phyloP scores from a whole-genome alignment of 2,329 filamentous ascomycete genomes.

The Botrytis galanthina region DNA sequence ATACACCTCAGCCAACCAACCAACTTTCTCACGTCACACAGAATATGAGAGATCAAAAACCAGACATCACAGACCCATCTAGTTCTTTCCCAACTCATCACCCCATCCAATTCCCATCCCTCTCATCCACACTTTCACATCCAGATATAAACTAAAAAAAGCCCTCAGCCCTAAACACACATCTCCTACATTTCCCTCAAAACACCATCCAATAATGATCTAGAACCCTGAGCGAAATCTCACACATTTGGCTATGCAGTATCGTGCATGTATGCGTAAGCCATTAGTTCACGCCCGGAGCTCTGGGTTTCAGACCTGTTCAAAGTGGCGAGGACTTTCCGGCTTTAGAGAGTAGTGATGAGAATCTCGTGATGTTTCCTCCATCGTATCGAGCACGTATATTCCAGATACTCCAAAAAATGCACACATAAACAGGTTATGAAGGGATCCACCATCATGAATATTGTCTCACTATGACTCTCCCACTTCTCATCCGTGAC shows the following conservation, averaged over 20 bases:
- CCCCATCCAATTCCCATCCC: not conserved
- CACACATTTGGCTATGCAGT: not conserved
- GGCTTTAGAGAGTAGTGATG: not conserved
- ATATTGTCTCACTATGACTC: not conserved
- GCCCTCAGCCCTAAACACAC: not conserved
- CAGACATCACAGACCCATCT: not conserved
- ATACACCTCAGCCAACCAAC: not conserved
- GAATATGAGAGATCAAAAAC: not conserved
- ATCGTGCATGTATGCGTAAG: not conserved
- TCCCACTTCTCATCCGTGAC: not conserved
- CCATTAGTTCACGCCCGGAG: not conserved
- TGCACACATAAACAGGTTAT: not conserved
- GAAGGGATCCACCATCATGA: not conserved
- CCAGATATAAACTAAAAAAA: not conserved
- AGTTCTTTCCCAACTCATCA: not conserved
- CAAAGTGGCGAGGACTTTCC: not conserved
- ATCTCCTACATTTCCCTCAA: not conserved
- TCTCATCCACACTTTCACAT: not conserved
- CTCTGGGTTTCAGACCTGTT: not conserved
- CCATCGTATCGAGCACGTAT: not conserved
- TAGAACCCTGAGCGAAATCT: not conserved
- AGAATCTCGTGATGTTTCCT: not conserved
- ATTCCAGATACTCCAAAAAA: not conserved
- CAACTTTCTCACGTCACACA: not conserved
- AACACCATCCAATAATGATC: not conserved